phyloP scores from a whole-genome alignment of 1,284 basidiomycete genomes.

The Puccinia novopanici region DNA sequence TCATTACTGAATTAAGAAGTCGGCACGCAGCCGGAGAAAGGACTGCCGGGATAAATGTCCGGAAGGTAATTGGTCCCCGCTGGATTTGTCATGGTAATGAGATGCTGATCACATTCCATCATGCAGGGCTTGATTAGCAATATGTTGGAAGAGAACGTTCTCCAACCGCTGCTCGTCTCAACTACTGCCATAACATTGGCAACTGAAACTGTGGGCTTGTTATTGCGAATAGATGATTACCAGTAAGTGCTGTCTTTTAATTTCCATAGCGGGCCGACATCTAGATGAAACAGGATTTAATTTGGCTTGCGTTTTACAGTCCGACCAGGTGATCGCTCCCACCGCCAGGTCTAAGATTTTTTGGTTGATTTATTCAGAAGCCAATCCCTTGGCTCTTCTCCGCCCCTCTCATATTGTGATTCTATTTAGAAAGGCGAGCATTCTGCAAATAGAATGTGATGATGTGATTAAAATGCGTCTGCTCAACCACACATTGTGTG shows the following conservation, averaged over 20 bases:
- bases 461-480: background rate
- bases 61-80: constrained; percentile 70
- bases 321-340: constrained; percentile 25
- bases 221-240: constrained; percentile 96
- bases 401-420: constrained; percentile 25
- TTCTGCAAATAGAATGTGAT: background rate
- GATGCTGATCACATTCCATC: constrained; percentile 38
- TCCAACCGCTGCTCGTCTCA: constrained; percentile 92
- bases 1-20: constrained; percentile 96
- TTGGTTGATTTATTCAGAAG: constrained; percentile 10
- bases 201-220: constrained; percentile 94
- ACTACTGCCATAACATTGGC: constrained; percentile 93
- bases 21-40: constrained; percentile 91
- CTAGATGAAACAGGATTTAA: background rate
- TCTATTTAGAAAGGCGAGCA: constrained; percentile 19
- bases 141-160: constrained; percentile 93
- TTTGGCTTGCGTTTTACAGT: constrained; percentile 17
- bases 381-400: constrained; percentile 18
- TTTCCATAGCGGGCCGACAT: background rate
- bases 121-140: constrained; percentile 87
- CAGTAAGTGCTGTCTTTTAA: constrained; percentile 55
- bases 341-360: background rate
- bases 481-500: background rate
- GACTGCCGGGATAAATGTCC: constrained; percentile 96
- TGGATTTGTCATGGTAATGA: constrained; percentile 24